These are phyloP conservation scores for Takakia lepidozioides DNA, from an alignment of 225 moss, liverwort and hornwort species.

Conservation along the genomic window DNA sequence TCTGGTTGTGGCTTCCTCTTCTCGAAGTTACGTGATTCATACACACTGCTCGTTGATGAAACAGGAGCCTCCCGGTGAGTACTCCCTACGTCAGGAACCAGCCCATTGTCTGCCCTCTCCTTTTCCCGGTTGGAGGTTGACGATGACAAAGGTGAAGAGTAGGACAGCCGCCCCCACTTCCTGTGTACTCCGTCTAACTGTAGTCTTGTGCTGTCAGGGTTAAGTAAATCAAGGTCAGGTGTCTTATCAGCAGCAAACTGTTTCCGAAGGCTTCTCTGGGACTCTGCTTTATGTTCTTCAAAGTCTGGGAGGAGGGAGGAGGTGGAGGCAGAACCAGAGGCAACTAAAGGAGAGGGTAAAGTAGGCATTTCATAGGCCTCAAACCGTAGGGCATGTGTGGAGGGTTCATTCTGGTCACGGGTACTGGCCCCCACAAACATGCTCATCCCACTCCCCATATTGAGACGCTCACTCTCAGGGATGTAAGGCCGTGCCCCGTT, in stretches of 20 bases:
- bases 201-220: constrained; percentile 67
- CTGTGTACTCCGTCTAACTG: constrained; percentile 85
- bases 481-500: constrained; percentile 73
- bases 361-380: constrained; percentile 82
- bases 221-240: constrained; percentile 57
- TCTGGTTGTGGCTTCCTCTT: constrained; percentile 23
- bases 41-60: constrained; percentile 15
- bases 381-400: constrained; percentile 60
- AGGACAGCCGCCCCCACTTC: constrained; percentile 77
- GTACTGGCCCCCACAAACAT: constrained; percentile 27
- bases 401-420: constrained; percentile 28
- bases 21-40: constrained; percentile 18
- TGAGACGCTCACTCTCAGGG: constrained; percentile 58
- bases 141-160: constrained; percentile 13
- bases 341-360: constrained; percentile 16
- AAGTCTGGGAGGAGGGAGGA: constrained; percentile 35
- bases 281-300: constrained; percentile 38
- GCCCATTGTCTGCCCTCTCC: constrained; percentile 34
- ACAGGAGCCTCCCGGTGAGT: constrained; percentile 22
- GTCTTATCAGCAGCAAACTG: constrained; percentile 39
- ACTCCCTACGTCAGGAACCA: constrained; percentile 20
- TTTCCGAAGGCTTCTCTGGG: constrained; percentile 28
- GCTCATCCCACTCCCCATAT: constrained; percentile 42
- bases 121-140: constrained; percentile 33
- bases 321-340: constrained; percentile 22